Percentiles rank a stretch among this genome's conserved stretches.
phyloP scores from a whole-genome alignment of 2,329 filamentous ascomycete genomes.

The Talaromyces albobiverticillius region DNA sequence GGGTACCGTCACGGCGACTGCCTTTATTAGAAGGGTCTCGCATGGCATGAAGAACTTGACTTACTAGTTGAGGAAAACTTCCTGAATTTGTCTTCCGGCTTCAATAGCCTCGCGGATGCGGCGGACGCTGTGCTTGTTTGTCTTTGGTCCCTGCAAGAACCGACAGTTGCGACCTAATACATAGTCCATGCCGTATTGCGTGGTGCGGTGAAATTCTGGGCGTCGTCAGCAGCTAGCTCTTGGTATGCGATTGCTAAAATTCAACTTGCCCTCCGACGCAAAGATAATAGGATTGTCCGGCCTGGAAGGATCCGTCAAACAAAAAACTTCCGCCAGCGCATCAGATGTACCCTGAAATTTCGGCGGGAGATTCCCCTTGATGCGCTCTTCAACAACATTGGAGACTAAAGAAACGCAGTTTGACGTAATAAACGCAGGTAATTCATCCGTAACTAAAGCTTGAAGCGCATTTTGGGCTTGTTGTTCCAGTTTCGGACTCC shows the following conservation, averaged over 20 bases:
- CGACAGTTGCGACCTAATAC: constrained; percentile 73
- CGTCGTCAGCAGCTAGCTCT: neutral
- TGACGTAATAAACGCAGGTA: constrained; percentile 70
- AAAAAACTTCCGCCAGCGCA: constrained; percentile 73
- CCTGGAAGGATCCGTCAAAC: constrained; percentile 69
- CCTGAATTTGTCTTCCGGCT: constrained; percentile 66
- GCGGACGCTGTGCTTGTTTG: constrained; percentile 60
- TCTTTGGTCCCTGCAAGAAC: constrained; percentile 73
- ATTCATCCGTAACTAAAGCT: constrained; percentile 62
- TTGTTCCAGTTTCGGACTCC: constrained; percentile 59
- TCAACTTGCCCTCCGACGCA: constrained; percentile 63
- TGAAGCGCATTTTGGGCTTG: constrained; percentile 66
- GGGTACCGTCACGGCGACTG: constrained; percentile 69
- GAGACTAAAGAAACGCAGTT: constrained; percentile 69
- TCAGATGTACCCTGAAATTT: constrained; percentile 68
- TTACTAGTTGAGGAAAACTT: constrained; percentile 73
- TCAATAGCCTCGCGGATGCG: constrained; percentile 61
- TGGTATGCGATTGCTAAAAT: too few relatives aligned
- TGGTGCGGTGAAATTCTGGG: constrained; percentile 69
- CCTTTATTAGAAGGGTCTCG: constrained; percentile 5
- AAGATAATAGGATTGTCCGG: constrained; percentile 75
- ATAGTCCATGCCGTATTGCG: constrained; percentile 71
- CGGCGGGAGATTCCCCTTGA: constrained; percentile 64
- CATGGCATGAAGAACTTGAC: constrained; percentile 20
- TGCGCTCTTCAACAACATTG: constrained; percentile 63